These are phyloP conservation scores for Pyrus communis DNA, from an alignment of 306 rosid genomes.

Conservation along the genomic window DNA sequence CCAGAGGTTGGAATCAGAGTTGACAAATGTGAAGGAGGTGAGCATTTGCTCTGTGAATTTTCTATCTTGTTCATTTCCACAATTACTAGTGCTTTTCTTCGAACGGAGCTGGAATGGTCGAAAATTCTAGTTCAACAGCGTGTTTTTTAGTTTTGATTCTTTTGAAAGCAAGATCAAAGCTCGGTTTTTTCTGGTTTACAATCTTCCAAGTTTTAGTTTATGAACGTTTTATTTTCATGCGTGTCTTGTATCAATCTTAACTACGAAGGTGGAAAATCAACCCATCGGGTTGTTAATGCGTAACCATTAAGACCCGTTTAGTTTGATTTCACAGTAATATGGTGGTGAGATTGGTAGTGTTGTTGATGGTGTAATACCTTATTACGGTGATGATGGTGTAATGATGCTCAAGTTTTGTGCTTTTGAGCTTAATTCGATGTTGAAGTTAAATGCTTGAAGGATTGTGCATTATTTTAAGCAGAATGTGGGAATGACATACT, in stretches of 20 bases:
- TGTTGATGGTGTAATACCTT: too few relatives aligned
- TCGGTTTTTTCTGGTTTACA: neutral
- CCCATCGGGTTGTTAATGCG: too few relatives aligned
- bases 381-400: too few relatives aligned
- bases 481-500: neutral
- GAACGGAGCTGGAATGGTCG: neutral
- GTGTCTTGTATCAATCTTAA: neutral
- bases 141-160: neutral
- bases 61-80: neutral
- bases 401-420: neutral
- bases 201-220: neutral
- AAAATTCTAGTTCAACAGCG: neutral
- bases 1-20: conserved; percentile 66
- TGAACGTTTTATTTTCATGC: neutral
- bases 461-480: neutral
- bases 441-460: neutral
- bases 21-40: conserved; percentile 56
- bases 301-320: too few relatives aligned
- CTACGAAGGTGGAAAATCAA: too few relatives aligned
- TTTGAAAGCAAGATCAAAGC: neutral
- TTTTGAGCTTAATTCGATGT: neutral
- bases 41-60: neutral
- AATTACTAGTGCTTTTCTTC: neutral
- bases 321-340: too few relatives aligned
- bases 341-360: too few relatives aligned